These are phyloP conservation scores for Candida nitratophila DNA, from an alignment of 805 yeast species.

Conservation along the genomic window DNA sequence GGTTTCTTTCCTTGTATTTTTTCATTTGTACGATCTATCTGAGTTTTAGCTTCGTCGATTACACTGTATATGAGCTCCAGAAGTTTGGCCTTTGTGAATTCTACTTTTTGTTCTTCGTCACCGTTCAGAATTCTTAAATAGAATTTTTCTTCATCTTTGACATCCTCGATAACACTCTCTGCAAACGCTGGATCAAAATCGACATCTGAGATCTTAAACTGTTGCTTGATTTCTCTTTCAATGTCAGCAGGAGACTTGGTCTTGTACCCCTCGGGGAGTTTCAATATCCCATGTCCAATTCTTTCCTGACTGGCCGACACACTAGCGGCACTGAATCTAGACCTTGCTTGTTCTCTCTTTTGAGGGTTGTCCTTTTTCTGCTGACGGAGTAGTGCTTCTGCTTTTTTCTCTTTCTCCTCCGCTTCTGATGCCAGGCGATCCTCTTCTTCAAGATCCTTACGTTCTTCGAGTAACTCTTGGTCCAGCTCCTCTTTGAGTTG, in stretches of 20 bases:
- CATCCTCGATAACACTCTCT: constrained; percentile 17
- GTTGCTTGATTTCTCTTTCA: constrained; percentile 15
- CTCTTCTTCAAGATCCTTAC: not conserved
- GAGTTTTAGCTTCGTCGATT: not conserved
- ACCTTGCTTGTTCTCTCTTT: not conserved
- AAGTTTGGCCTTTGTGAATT: not conserved
- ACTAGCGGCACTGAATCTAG: not conserved
- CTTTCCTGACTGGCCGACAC: not conserved
- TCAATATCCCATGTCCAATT: not conserved
- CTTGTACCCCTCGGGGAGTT: not conserved
- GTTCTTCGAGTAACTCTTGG: not conserved
- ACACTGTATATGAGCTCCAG: not conserved
- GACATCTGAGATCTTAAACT: constrained; percentile 18
- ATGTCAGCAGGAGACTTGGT: constrained; percentile 13
- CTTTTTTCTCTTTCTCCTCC: not conserved
- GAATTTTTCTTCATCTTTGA: constrained; percentile 12
- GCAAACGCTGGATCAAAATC: constrained; percentile 24
- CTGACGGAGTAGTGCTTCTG: not conserved
- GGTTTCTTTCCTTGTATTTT: not conserved
- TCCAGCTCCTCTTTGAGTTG: constrained; percentile 1
- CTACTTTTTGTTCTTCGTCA: not conserved
- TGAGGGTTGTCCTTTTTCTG: not conserved
- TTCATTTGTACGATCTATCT: not conserved
- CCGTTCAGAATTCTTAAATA: not conserved
- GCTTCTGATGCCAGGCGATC: not conserved